Evolutionary conservation across 1,284 basidiomycete genomes (phyloP).

Genomic region (Apiotrichum mycotoxinovorans): DNA sequence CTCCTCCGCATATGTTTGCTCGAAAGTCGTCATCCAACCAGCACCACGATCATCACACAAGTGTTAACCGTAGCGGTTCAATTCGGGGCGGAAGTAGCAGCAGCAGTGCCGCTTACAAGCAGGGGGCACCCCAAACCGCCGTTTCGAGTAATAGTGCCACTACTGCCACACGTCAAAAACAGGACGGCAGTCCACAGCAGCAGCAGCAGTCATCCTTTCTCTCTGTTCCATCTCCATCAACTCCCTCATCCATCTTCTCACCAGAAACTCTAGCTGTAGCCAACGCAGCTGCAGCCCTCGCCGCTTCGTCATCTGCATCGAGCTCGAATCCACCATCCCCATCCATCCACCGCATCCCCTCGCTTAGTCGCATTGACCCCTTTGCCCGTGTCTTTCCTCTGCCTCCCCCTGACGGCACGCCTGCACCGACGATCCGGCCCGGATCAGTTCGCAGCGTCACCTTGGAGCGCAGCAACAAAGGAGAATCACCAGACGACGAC

Average conservation of each 20-base stretch:
- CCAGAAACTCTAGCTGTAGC: not conserved
- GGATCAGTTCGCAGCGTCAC: slow-evolving; percentile 18
- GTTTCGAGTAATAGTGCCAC: not conserved
- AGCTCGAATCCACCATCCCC: not conserved
- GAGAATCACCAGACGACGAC: slow-evolving; percentile 14
- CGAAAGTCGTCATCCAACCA: too few relatives aligned
- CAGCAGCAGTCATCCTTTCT: not conserved
- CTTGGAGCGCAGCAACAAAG: not conserved
- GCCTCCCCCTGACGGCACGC: slow-evolving; percentile 1
- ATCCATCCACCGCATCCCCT: not conserved
- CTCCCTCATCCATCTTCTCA: not conserved
- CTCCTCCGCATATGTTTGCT: too few relatives aligned
- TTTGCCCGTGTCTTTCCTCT: slow-evolving; percentile 7
- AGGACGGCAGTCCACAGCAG: too few relatives aligned
- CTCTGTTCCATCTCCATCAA: not conserved
- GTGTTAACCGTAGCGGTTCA: too few relatives aligned
- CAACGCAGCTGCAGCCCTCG: not conserved
- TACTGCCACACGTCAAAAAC: not conserved
- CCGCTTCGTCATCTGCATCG: not conserved
- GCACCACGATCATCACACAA: too few relatives aligned
- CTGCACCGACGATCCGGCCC: slow-evolving; percentile 11
- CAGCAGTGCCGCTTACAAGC: too few relatives aligned
- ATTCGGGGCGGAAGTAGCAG: too few relatives aligned
- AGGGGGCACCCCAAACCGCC: not conserved
- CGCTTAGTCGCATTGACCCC: not conserved